These are phyloP conservation scores for Lasiodiplodia sp. DNA, from an alignment of 2,329 filamentous ascomycete species.

Conservation along the genomic window DNA sequence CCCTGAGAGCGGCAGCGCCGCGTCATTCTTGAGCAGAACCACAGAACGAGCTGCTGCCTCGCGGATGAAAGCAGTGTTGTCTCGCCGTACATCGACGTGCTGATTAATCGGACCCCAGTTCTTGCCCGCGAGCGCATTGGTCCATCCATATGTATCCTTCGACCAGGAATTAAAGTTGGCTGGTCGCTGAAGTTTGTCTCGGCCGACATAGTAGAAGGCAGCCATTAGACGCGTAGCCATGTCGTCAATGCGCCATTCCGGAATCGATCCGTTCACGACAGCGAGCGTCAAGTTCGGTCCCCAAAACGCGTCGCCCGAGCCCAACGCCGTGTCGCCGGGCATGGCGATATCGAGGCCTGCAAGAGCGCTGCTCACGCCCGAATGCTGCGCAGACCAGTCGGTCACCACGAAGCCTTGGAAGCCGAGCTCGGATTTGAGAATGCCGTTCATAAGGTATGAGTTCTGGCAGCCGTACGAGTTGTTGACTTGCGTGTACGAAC, in stretches of 20 bases:
- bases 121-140: conserved; percentile 68
- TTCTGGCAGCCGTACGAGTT: conserved; percentile 84
- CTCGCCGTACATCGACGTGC: conserved; percentile 78
- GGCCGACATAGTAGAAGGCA: conserved; percentile 69
- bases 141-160: conserved; percentile 73
- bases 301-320: conserved; percentile 78
- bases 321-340: conserved; percentile 83
- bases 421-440: conserved; percentile 80
- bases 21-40: conserved; percentile 77
- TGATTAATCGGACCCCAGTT: conserved; percentile 74
- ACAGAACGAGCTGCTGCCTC: conserved; percentile 80
- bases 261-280: conserved; percentile 87
- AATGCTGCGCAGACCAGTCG: conserved; percentile 80
- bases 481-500: conserved; percentile 79
- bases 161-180: conserved; percentile 94
- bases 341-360: conserved; percentile 88
- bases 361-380: conserved; percentile 69
- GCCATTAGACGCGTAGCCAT: conserved; percentile 85
- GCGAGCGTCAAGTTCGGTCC: conserved; percentile 87
- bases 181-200: conserved; percentile 55
- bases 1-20: conserved; percentile 54
- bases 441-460: conserved; percentile 75
- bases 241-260: conserved; percentile 87
- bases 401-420: conserved; percentile 77
- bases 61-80: conserved; percentile 65